Base-by-base conservation (phyloP, 108 stramenopile species). In the Aurantiochytrium sp. region DNA sequence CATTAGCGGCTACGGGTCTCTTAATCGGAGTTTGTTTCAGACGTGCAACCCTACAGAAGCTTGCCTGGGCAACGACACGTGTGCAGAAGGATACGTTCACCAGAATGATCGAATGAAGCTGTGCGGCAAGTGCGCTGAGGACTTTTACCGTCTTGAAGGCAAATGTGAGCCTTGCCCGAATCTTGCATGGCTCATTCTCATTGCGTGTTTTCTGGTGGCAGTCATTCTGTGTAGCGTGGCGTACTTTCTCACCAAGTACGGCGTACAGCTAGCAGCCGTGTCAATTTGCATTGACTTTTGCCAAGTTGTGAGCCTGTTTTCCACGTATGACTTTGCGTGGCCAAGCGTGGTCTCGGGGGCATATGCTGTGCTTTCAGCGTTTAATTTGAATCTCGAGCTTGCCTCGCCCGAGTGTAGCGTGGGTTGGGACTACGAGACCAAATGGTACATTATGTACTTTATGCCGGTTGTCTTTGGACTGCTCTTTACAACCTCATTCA, bases 351-450 rank as follows among this genome's bases (percentile, higher is more conserved):
- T 92, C 51, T 23, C 43, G 47, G 43, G 42, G 44, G 14, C 89
- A 23, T 92, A 89, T 60, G 28, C 44, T 43, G 29, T 58, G 6
- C 60, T 91, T 21, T 72, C 60, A 2, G 88, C 88, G 12, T 92
- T 92, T 58, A 92, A 92, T 49, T 44, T 92, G 45, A 92, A 92
- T 57, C 60, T 92, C 25, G 92, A 92, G 51, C 58, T 92, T 5
- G 90, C 88, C 5, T 88, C 90, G 55, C 92, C 92, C 8, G 92
- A 92, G 89, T 92, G 92, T 60, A 44, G 21, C 60, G 42, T 60
- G 44, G 88, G 88, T 4, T 89, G 87, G 55, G 60, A 89, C 49
- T 92, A 89, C 87, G 87, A 89, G 44, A 58, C 49, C 51, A 90
- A 91, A 73, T 92, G 90, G 90, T 59, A 83, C 59, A 49, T 76